These are phyloP conservation scores for Venturia aucupariae DNA, from an alignment of 2,329 filamentous ascomycete species.

Conservation along the genomic window DNA sequence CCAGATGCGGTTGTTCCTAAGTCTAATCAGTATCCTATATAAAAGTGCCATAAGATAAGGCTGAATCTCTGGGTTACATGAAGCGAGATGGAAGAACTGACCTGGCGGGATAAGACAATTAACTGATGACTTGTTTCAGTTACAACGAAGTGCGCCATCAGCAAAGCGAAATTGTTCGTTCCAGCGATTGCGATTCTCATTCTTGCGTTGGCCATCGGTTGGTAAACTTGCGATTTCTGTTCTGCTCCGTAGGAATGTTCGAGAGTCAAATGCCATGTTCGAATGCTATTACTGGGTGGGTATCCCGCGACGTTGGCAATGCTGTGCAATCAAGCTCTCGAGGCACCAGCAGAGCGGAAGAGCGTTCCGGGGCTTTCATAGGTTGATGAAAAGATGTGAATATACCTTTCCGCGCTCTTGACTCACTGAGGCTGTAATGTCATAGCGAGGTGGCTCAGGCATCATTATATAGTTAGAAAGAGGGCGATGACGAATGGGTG, in stretches of 20 bases:
- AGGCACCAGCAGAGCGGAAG: background rate
- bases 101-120: conserved; percentile 59
- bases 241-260: background rate
- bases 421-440: conserved; percentile 8
- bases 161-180: conserved; percentile 49
- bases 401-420: background rate
- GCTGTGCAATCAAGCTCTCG: background rate
- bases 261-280: background rate
- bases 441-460: background rate
- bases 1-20: conserved; percentile 45
- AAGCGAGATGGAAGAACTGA: conserved; percentile 29
- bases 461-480: conserved; percentile 9
- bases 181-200: conserved; percentile 56
- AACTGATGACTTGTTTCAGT: conserved; percentile 56
- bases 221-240: background rate
- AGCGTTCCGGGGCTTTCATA: background rate
- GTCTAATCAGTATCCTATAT: background rate
- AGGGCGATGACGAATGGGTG: background rate
- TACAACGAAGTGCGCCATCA: conserved; percentile 51
- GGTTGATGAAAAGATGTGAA: background rate
- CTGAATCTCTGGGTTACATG: background rate
- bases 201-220: conserved; percentile 8
- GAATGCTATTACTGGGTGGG: background rate
- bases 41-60: background rate
- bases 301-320: background rate